Evolutionary conservation across 768 basidiomycete genomes (phyloP).

Genomic region (Calocybe indica): DNA sequence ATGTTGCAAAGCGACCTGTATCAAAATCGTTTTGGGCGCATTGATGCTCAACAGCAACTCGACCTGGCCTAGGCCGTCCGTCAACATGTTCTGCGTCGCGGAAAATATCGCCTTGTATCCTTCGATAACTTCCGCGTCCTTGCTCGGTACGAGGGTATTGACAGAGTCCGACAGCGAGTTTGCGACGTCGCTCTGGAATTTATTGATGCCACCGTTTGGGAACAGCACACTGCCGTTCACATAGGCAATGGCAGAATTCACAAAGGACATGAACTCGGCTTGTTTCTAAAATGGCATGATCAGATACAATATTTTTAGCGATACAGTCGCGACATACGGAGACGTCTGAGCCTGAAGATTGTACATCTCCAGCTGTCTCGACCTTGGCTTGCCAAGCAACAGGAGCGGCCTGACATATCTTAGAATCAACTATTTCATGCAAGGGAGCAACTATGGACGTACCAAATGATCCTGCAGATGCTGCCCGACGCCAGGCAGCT

Average conservation of each 20-base stretch:
- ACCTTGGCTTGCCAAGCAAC: constrained; percentile 10
- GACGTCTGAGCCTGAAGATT: constrained; percentile 20
- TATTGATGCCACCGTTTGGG: constrained; percentile 11
- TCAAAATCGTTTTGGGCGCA: not conserved
- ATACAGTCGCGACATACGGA: constrained; percentile 14
- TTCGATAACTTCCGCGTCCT: not conserved
- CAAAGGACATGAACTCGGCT: constrained; percentile 42
- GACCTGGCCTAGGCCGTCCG: not conserved
- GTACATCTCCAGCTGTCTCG: constrained; percentile 29
- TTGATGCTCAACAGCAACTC: constrained; percentile 1
- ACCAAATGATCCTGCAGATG: constrained; percentile 48
- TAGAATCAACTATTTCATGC: not conserved
- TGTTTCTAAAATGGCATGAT: constrained; percentile 15
- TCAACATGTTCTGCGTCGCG: not conserved
- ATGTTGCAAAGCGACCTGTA: constrained; percentile 1
- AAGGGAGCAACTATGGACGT: constrained; percentile 1
- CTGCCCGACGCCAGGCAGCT: constrained; percentile 56
- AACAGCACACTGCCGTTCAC: constrained; percentile 45
- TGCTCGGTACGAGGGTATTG: constrained; percentile 5
- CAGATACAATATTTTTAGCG: not conserved
- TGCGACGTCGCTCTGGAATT: constrained; percentile 4
- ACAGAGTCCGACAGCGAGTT: constrained; percentile 3
- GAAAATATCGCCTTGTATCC: not conserved
- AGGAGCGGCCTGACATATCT: constrained; percentile 5
- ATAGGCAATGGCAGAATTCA: constrained; percentile 62